A percentile compares a stretch with the other conserved stretches of the same genome.
These are phyloP conservation scores for Neofusicoccum cordaticola DNA, from an alignment of 2,329 filamentous ascomycete species.

Conservation along the genomic window DNA sequence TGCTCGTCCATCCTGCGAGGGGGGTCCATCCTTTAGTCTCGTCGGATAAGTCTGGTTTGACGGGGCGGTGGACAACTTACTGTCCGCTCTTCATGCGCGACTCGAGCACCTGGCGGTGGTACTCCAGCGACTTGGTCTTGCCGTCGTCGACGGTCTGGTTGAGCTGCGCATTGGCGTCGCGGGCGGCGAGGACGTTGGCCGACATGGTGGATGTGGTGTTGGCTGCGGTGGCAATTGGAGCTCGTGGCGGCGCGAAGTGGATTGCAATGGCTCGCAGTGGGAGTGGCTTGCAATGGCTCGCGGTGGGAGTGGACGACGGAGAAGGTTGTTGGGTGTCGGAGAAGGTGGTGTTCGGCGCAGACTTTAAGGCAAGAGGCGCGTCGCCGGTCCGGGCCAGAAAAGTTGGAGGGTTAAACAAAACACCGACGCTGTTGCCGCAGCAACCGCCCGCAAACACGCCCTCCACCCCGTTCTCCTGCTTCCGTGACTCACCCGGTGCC, in stretches of 20 bases:
- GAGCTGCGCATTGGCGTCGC: conserved; percentile 61
- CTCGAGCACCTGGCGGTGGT: conserved; percentile 72
- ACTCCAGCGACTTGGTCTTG: conserved; percentile 59
- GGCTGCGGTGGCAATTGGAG: background rate
- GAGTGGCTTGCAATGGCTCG: background rate
- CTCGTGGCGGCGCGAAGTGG: background rate
- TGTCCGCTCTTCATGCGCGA: conserved; percentile 66
- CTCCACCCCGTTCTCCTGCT: background rate
- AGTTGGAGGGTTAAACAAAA: conserved; percentile 4
- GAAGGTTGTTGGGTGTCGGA: background rate
- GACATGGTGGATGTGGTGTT: conserved; percentile 46
- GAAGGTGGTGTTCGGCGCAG: background rate
- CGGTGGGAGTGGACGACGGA: background rate
- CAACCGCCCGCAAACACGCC: background rate
- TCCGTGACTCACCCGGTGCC: background rate
- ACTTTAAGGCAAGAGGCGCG: background rate
- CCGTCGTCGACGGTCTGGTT: conserved; percentile 29
- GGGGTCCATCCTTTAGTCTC: conserved; percentile 8
- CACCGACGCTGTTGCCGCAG: background rate
- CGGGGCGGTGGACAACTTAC: conserved; percentile 46
- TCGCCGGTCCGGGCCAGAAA: background rate
- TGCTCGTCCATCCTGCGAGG: conserved; percentile 12
- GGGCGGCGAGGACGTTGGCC: conserved; percentile 59
- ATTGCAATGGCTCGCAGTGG: background rate
- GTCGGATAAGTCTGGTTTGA: conserved; percentile 9